A percentile compares a stretch with the other conserved stretches of the same genome.
These are phyloP conservation scores for Camellia lanceoleosa DNA, from an alignment of 148 eudicot species.

Conservation along the genomic window DNA sequence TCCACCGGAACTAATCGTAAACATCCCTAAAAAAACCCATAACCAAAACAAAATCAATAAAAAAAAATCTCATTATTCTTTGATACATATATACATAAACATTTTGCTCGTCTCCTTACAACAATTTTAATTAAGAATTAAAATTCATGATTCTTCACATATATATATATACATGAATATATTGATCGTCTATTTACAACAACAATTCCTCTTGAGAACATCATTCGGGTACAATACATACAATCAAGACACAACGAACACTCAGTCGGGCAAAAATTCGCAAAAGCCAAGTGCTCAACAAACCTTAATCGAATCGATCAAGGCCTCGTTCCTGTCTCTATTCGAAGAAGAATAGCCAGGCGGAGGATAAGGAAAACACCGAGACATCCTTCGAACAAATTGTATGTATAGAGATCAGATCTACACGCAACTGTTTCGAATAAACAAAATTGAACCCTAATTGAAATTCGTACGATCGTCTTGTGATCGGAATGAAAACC, in stretches of 20 bases:
- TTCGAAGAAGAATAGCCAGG: conserved; percentile 50
- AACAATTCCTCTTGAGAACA: too few relatives aligned
- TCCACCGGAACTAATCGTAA: not conserved
- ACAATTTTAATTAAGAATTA: too few relatives aligned
- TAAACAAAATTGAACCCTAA: not conserved
- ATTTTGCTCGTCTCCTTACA: too few relatives aligned
- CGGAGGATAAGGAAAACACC: conserved; percentile 76
- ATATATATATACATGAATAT: too few relatives aligned
- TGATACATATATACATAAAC: not conserved
- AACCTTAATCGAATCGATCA: conserved; percentile 98
- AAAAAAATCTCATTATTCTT: not conserved
- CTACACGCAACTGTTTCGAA: not conserved
- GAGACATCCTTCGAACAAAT: conserved; percentile 53
- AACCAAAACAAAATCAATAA: not conserved
- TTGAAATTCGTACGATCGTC: not conserved
- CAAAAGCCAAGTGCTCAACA: conserved; percentile 46
- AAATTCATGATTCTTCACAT: too few relatives aligned
- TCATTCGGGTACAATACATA: too few relatives aligned
- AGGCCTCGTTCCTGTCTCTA: conserved; percentile 55
- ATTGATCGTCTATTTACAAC: too few relatives aligned
- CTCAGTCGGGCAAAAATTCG: conserved; percentile 11
- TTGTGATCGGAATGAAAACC: not conserved
- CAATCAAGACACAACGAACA: too few relatives aligned
- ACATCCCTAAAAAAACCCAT: not conserved
- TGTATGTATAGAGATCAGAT: not conserved